Percentiles rank a stretch among this genome's conserved stretches.
phyloP scores from a whole-genome alignment of 768 basidiomycete species.

The Naganishia friedmannii region DNA sequence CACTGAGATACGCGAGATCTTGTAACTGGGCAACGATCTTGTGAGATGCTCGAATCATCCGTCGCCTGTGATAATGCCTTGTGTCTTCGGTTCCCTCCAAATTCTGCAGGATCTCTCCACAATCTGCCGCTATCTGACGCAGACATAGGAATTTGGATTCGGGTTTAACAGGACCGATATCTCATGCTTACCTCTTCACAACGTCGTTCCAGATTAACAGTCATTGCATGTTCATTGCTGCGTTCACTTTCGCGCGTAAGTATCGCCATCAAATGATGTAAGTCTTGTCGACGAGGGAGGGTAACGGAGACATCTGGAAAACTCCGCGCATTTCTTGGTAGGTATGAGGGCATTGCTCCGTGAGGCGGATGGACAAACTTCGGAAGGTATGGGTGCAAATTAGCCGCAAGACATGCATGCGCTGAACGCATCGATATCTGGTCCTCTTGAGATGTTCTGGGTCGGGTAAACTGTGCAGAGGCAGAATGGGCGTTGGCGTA shows the following conservation, averaged over 20 bases:
- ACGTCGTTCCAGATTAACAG: neutral
- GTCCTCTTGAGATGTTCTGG: conserved; percentile 2
- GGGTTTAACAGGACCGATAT: neutral
- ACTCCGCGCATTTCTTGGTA: no score
- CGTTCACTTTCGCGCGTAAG: neutral
- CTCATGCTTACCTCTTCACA: conserved; percentile 9
- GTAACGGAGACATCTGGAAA: no score
- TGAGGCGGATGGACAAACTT: neutral
- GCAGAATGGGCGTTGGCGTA: neutral
- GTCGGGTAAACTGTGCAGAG: neutral
- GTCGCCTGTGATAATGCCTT: neutral
- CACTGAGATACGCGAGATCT: neutral
- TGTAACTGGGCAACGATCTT: neutral
- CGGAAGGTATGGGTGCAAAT: neutral
- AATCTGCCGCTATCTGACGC: neutral
- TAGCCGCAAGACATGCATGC: neutral
- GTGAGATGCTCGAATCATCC: neutral
- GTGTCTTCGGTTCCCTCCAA: conserved; percentile 3
- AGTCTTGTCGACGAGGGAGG: neutral
- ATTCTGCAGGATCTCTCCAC: neutral
- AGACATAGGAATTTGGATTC: neutral
- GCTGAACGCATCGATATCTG: neutral
- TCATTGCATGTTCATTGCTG: neutral
- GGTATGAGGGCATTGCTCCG: neutral
- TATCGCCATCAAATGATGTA: neutral